phyloP scores from a whole-genome alignment of 192 early-diverging fungal species.

The Gamsiella multidivaricata region DNA sequence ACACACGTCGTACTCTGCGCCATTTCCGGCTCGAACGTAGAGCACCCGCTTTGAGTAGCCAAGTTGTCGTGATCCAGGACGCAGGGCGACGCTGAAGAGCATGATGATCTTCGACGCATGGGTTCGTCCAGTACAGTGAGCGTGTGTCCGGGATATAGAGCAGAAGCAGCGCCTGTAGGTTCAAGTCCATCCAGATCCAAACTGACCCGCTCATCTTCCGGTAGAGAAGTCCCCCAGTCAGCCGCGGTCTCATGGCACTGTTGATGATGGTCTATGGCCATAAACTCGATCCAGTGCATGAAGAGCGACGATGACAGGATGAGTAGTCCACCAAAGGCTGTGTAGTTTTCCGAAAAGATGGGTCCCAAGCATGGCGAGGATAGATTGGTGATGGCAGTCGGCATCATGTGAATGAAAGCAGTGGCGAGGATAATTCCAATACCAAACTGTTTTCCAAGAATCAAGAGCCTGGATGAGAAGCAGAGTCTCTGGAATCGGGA shows the following conservation, averaged over 20 bases:
- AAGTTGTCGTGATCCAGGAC: neutral
- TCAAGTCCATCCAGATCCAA: constrained; percentile 26
- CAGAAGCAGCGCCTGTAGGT: constrained; percentile 20
- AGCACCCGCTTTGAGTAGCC: no score
- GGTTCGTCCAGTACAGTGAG: constrained; percentile 4
- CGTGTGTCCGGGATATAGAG: constrained; percentile 17
- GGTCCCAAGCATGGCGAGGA: constrained; percentile 66
- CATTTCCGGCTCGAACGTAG: no score
- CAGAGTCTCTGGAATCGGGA: constrained; percentile 5
- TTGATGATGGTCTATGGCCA: constrained; percentile 49
- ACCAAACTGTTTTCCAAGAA: constrained; percentile 55
- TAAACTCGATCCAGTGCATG: constrained; percentile 75
- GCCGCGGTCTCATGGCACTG: neutral
- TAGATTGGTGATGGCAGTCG: constrained; percentile 66
- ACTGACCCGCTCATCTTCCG: neutral
- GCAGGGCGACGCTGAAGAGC: constrained; percentile 14
- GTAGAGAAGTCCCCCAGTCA: neutral
- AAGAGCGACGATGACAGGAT: constrained; percentile 72
- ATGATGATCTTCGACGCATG: neutral
- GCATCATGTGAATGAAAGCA: constrained; percentile 78
- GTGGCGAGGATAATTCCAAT: constrained; percentile 80
- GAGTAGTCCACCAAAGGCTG: constrained; percentile 65
- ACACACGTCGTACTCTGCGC: neutral
- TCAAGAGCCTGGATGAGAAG: constrained; percentile 7
- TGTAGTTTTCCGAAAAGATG: constrained; percentile 53